Evolutionary conservation across 2,329 filamentous ascomycete species (phyloP), one percentile per base, ranked within the genome.

Genomic region (Fusarium multiceps): DNA sequence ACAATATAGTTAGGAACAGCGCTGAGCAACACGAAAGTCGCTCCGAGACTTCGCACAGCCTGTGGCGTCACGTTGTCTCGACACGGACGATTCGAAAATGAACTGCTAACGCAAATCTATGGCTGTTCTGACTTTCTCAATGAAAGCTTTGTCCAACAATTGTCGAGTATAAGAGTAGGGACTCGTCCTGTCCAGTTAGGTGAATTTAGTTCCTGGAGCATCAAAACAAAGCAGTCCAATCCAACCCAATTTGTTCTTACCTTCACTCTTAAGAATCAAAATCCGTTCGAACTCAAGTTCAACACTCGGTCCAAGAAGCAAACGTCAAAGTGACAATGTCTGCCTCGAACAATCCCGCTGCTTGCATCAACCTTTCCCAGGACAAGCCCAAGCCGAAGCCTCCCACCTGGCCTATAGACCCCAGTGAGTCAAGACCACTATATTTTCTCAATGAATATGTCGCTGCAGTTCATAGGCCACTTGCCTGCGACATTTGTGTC

Each of bases 21-120:
- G 28, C 40, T 74, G 72, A 71, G 64, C 46, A 55, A 70, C 70
- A 50, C 34, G 41, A 20, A 53, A 34, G 59, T 25, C 42, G 48
- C 68, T 40, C 49, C 43, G 54, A 20, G 23, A 16, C 25, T 53
- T 34, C 59, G 55, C 46, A 54, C 48, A 40, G 21, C 43, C 40
- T 65, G 59, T 74, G 67, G 72, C 34, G 55, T 57, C 48, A 54
- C 59, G 20, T 20, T 45, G 30, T 50, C 25, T 45, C 43, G 46
- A 47, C 45, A 34, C 11, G 23, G 13, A 21, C 7, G 20, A 23
- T 14, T 28, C 30, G 23, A 41, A 28, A 21, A 9, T 30, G 18
- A n/a, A 49, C 46, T 49, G 13, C 18, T 51, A 25, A 47, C 51
- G 40, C 20, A 20, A 30, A 47, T 27, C 6, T 46, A 11, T 16